Evolutionary conservation across 441 rosid species (phyloP), one percentile per base, ranked within the genome.

Genomic region (Populus trichocarpa): DNA sequence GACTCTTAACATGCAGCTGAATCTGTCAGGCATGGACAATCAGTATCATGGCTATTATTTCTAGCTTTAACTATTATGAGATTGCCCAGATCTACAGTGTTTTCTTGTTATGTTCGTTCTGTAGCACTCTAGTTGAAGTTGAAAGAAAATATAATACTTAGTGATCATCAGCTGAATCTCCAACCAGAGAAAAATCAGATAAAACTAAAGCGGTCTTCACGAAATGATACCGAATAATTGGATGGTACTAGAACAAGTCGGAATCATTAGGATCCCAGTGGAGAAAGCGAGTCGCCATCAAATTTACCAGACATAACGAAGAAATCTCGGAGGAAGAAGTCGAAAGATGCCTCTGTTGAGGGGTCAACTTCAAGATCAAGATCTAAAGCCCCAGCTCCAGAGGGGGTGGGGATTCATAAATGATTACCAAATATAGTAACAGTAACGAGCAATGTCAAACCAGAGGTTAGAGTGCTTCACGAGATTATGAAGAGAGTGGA

Each of bases 311-410:
- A 83, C 40, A 72, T 83, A 30, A 86, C 92, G 2, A 89, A 84
- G 78, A 90, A 81, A 73, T 38, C 83, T 23, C 74, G 95, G 69
- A 80, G 94, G 30, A 90, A 87, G 84, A 91, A 88, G 32, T 82
- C 95, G 0, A 89, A 87, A 25, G 93, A 91, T 16, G 28, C 59
- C 26, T 46, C 63, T 8, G 72, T 33, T 0, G 87, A 76, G 20
- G 26, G 26, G 92, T 61, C 65, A 18, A 20, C 63, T 1, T 33
- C 36, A 61, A 81, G 87, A 78, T 78, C 90, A 10, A 79, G 87
- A 69, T 75, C 81, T 38, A 81, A 87, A 79, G 65, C 75, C 8
- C 70, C 59, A 1, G 75, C 75, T 6, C 12, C 57, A 50, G 72
- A 69, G 22, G 22, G 22, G 6, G 42, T 5, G 36, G 13, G 46